Evolutionary conservation across 768 basidiomycete species (phyloP).

Genomic region (Piloderma croceum): DNA sequence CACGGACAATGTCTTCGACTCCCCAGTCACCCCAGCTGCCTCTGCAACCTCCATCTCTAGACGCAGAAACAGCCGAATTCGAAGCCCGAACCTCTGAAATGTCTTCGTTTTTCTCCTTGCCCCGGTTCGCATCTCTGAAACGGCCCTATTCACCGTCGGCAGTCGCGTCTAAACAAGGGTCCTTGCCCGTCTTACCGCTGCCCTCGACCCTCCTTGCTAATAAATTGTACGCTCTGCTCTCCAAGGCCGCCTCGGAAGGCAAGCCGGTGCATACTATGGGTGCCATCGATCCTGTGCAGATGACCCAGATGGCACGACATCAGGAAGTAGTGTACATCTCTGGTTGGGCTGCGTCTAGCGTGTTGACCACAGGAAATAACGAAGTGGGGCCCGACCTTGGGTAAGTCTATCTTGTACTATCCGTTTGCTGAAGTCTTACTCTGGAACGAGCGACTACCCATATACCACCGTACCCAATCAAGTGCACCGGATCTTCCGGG

Average conservation of each 20-base stretch:
- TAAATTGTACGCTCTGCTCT: constrained; percentile 73
- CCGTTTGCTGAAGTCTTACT: background rate
- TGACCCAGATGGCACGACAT: constrained; percentile 88
- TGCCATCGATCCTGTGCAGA: constrained; percentile 88
- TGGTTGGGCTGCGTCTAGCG: constrained; percentile 85
- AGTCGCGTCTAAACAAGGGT: constrained; percentile 87
- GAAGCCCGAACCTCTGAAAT: constrained; percentile 57
- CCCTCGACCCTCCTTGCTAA: constrained; percentile 76
- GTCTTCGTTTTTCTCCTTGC: constrained; percentile 65
- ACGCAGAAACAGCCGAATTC: constrained; percentile 56
- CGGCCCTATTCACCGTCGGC: constrained; percentile 76
- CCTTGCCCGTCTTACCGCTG: constrained; percentile 70
- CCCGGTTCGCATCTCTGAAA: constrained; percentile 68
- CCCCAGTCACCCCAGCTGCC: constrained; percentile 36
- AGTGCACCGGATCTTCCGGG: constrained; percentile 85
- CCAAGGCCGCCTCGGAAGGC: constrained; percentile 53
- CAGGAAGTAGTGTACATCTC: constrained; percentile 89
- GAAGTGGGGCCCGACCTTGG: constrained; percentile 91
- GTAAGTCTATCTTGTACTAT: constrained; percentile 28
- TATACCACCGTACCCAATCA: constrained; percentile 97
- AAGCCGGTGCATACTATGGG: constrained; percentile 87
- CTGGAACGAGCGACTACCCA: constrained; percentile 70
- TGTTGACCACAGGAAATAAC: constrained; percentile 85
- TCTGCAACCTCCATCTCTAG: constrained; percentile 50
- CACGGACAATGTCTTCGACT: constrained; percentile 38